Evolutionary conservation across 805 yeast species (phyloP), one percentile per base, ranked within the genome.

Genomic region (Metschnikowia borealis): DNA sequence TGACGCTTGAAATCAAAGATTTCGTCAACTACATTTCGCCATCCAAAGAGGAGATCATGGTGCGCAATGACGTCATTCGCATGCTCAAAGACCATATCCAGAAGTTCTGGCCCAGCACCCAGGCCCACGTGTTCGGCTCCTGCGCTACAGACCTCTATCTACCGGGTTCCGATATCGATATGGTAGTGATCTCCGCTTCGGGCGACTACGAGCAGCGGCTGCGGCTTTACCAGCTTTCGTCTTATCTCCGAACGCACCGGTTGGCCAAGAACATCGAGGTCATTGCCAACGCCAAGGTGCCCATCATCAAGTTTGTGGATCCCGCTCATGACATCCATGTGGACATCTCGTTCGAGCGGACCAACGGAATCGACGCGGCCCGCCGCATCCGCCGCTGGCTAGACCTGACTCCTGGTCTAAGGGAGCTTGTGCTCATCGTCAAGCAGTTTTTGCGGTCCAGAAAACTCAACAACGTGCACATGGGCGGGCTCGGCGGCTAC

Each of bases 81-180:
- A 75, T 80, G 47, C 69, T 94, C 32, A 81, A 85, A 54, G 62
- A 66, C 6, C 75, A 80, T 46, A 73, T 81, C 1, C 67, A 72
- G 5, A 63, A 67, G 2, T 70, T 84, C 47, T 92, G 97, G 97
- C 83, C 83, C 1, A 87, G 82, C 54, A 83, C 92, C 14, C 86
- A 84, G 50, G 80, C 87, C 4, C 84, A 84, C 54, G 96, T 91
- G 6, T 92, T 94, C 72, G 99, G 99, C 0, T 91, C 97, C 0
- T 87, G 81, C 65, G 96, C 98, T 0, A 91, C 97, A 0, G 97
- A 91, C 62, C 71, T 92, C 53, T 92, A 90, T 62, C 73, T 92
- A 15, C 98, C 98, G 0, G 96, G 96, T 1, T 89, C 97, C 0
- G 99, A 92, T 74, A 89, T 92, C 32, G 99, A 92, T 67, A 84